Evolutionary conservation across 78 protist genomes (phyloP).

Genomic region (Dictyostelium brefeldianum): DNA sequence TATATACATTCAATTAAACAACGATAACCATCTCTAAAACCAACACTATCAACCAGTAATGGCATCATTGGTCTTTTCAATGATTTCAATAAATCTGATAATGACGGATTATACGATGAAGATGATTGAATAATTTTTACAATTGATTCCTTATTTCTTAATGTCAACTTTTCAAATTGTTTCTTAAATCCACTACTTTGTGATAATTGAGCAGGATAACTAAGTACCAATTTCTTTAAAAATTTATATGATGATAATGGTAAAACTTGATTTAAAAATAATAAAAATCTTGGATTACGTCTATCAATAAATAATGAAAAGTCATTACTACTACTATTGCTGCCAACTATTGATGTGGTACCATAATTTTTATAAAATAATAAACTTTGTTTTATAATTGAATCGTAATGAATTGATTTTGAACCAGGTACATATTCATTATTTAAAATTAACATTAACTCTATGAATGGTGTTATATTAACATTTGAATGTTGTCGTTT

Average conservation of each 20-base stretch:
- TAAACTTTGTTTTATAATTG: conserved; percentile 17
- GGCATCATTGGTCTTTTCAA: conserved; percentile 16
- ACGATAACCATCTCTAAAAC: neutral
- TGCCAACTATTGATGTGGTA: neutral
- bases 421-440: conserved; percentile 11
- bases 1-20: neutral
- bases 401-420: neutral
- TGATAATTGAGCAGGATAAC: conserved; percentile 17
- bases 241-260: conserved; percentile 12
- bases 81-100: neutral
- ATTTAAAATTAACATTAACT: conserved; percentile 24
- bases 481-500: neutral
- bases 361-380: conserved; percentile 13
- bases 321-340: neutral
- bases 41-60: neutral
- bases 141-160: conserved; percentile 1
- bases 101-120: neutral
- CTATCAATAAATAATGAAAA: conserved; percentile 20
- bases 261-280: conserved; percentile 21
- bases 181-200: neutral
- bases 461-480: neutral
- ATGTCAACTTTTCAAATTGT: neutral
- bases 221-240: conserved; percentile 1
- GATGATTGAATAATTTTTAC: conserved; percentile 2
- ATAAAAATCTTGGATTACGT: neutral